These are phyloP conservation scores for Climacium dendroides DNA, from an alignment of 225 moss, liverwort and hornwort genomes.

Conservation along the genomic window DNA sequence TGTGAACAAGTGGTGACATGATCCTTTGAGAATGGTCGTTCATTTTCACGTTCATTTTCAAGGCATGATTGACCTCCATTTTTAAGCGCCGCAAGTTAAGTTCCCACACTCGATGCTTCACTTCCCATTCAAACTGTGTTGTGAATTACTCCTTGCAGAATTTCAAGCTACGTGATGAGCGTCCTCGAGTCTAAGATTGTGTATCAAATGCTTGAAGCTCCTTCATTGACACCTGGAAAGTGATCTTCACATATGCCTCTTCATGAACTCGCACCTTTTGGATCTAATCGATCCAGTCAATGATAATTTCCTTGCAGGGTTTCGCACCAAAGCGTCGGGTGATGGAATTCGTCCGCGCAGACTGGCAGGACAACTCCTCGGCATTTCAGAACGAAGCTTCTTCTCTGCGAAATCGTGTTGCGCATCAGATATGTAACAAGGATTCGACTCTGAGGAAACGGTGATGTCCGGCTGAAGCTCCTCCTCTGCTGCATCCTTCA, in stretches of 20 bases:
- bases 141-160: neutral
- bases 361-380: neutral
- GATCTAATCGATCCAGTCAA: neutral
- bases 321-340: neutral
- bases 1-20: neutral
- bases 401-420: neutral
- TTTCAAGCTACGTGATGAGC: neutral
- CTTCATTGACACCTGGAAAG: neutral
- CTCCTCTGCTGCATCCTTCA: neutral
- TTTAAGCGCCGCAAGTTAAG: neutral
- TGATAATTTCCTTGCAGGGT: neutral
- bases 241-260: neutral
- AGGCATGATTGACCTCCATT: neutral
- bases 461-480: neutral
- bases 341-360: neutral
- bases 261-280: conserved; percentile 29
- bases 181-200: neutral
- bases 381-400: neutral
- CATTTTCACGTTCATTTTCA: neutral
- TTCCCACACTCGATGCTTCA: neutral
- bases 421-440: neutral
- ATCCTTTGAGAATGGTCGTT: neutral
- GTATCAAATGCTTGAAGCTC: neutral
- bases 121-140: neutral
- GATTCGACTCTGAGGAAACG: neutral